Base-by-base conservation (phyloP, 331 rosid genomes). In the Quercus tomentella region DNA sequence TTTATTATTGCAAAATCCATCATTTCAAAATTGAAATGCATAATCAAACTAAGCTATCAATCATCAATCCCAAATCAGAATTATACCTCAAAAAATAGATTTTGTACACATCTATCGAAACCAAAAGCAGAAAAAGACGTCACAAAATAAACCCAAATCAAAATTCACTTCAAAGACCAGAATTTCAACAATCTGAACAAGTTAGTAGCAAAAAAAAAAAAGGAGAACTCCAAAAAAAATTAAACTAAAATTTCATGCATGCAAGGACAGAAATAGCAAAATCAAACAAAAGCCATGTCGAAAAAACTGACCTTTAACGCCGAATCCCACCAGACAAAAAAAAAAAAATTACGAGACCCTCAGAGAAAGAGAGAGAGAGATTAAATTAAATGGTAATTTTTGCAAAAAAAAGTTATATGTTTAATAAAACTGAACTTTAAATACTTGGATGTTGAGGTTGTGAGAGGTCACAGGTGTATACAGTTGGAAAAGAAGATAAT, bases 251-350 rank as follows among this genome's bases (percentile, higher is more conserved):
- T 49, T 17, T 45, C 10, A 76, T 31, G 72, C 72, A 68, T 14
- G 49, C 70, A 57, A 66, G 75, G 22, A 25, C n/a, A 5, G 51
- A 5, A 69, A 68, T 68, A 9, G 49, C 4, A n/a, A 7, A 80
- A 54, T 4, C 73, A 80, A 61, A 77, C 31, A 77, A 76, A 80
- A 69, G 75, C 87, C 86, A 87, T 80, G 80, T 74, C 51, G 21
- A 61, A 84, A 86, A 83, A 87, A 85, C 51, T 71, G 81, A 92
- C 98, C 84, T 84, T 62, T 81, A 66, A 73, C 58, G 61, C 72
- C 43, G 14, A 84, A 81, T 77, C 78, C 82, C 80, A 81, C 73
- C 80, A n/a, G 43, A 55, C 33, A 26, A 49, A 72, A 4, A 22
- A 71, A 1, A 20, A 20, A 33, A 8, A 67, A 4, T 31, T 33